Conservation (phyloP, 768 basidiomycete genomes). For the Termitomyces sp. region DNA sequence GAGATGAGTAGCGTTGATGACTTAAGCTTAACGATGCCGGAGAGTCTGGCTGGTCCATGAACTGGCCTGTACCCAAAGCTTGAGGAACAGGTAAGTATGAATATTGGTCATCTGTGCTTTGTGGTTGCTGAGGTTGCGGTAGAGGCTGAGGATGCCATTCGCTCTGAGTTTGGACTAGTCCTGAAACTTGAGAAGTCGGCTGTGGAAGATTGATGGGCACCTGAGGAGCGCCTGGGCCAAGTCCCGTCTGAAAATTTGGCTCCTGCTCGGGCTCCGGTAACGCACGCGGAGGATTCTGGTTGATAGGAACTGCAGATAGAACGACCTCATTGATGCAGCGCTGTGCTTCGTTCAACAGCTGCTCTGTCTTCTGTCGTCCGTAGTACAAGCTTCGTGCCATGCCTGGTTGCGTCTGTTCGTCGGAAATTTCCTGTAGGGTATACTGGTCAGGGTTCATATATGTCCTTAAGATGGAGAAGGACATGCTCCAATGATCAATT, state of each 20-base stretch:
- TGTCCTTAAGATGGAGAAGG: background rate
- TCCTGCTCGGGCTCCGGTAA: constrained; percentile 8
- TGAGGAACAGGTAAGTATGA: constrained; percentile 30
- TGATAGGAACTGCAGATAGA: constrained; percentile 39
- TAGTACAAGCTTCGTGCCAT: constrained; percentile 70
- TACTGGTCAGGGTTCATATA: background rate
- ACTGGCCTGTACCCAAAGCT: constrained; percentile 22
- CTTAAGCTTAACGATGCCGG: constrained; percentile 11
- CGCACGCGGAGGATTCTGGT: background rate
- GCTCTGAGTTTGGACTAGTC: constrained; percentile 6
- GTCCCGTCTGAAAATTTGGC: background rate
- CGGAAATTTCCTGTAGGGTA: constrained; percentile 63
- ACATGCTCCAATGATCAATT: constrained; percentile 44
- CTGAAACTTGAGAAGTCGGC: constrained; percentile 6
- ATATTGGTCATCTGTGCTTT: constrained; percentile 1
- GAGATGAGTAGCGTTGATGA: constrained; percentile 13
- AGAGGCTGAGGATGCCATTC: constrained; percentile 10
- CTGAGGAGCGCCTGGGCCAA: constrained; percentile 3
- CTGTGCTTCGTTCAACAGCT: constrained; percentile 61
- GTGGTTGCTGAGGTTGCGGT: background rate
- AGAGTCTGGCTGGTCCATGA: constrained; percentile 23
- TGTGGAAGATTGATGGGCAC: constrained; percentile 5
- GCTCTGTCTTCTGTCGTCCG: constrained; percentile 60
- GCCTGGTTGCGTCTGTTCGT: constrained; percentile 80
- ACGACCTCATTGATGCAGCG: constrained; percentile 50